Percentiles rank a stretch among this genome's conserved stretches.
These are phyloP conservation scores for Aschersonia sp. DNA, from an alignment of 2,329 filamentous ascomycete species.

Conservation along the genomic window DNA sequence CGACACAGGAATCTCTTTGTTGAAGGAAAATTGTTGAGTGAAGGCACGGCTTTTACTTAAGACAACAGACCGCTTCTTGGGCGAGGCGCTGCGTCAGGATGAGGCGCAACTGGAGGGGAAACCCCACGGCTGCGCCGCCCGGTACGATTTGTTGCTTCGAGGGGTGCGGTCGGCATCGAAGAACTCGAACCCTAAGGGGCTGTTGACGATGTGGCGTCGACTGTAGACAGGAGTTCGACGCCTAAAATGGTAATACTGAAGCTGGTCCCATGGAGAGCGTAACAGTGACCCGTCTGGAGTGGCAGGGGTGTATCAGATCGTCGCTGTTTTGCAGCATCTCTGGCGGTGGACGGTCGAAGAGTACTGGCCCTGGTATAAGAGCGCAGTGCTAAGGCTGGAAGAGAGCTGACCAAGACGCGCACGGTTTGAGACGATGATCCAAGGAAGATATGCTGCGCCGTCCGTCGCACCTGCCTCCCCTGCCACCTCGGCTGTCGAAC, in stretches of 20 bases:
- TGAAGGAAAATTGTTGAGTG: not conserved
- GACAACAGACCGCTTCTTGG: not conserved
- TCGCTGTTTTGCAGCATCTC: not conserved
- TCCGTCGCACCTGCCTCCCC: no score
- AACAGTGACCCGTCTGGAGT: not conserved
- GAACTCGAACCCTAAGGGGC: not conserved
- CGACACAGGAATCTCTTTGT: not conserved
- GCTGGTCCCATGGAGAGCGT: no score
- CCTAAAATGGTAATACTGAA: no score
- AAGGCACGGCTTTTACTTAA: not conserved
- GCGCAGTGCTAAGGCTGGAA: not conserved
- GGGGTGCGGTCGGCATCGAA: not conserved
- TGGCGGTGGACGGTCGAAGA: not conserved
- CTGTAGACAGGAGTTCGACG: no score
- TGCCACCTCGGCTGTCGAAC: no score
- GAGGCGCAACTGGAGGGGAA: not conserved
- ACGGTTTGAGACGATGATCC: no score
- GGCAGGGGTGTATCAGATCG: not conserved
- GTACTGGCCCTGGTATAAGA: not conserved
- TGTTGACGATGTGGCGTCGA: no score
- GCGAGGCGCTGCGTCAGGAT: not conserved
- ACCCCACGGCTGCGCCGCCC: not conserved
- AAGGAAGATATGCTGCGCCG: no score
- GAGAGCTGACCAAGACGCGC: not conserved
- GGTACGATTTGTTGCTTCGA: not conserved